phyloP scores from a whole-genome alignment of 768 basidiomycete species.

The Mycena sanguinolenta region DNA sequence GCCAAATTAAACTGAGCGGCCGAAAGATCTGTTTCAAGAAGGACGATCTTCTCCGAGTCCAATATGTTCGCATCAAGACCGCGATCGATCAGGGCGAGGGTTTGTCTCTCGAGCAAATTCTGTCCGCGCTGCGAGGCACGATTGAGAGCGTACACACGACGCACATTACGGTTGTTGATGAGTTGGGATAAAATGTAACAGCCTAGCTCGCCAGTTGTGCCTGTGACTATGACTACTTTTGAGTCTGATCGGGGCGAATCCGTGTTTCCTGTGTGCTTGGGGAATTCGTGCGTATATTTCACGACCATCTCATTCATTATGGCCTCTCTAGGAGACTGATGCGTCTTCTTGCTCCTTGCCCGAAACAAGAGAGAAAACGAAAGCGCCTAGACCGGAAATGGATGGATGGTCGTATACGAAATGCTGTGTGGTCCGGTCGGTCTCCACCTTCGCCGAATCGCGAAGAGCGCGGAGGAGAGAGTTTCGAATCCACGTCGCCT shows the following conservation, averaged over 20 bases:
- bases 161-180: conserved; percentile 32
- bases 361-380: too few species aligned
- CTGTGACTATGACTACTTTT: conserved; percentile 48
- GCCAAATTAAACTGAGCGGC: not conserved
- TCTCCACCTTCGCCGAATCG: not conserved
- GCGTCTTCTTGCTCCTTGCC: too few species aligned
- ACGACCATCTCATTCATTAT: conserved; percentile 35
- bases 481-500: conserved; percentile 27
- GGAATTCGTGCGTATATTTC: conserved; percentile 25
- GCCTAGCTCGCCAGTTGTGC: conserved; percentile 53
- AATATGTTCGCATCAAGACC: not conserved
- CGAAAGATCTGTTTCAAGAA: not conserved
- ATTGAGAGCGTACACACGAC: conserved; percentile 48
- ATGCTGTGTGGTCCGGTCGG: not conserved
- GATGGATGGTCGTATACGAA: not conserved
- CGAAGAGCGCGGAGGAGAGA: conserved; percentile 4
- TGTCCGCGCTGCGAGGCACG: not conserved
- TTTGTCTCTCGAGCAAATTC: not conserved
- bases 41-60: not conserved
- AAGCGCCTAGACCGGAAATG: too few species aligned
- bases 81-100: not conserved
- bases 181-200: conserved; percentile 44
- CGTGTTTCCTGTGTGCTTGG: not conserved
- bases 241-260: not conserved
- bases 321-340: too few species aligned